A percentile compares a stretch with the other conserved stretches of the same genome.
Evolutionary conservation across 73 alveolate species (phyloP).

Genomic region (Paramecium pentaurelia): DNA sequence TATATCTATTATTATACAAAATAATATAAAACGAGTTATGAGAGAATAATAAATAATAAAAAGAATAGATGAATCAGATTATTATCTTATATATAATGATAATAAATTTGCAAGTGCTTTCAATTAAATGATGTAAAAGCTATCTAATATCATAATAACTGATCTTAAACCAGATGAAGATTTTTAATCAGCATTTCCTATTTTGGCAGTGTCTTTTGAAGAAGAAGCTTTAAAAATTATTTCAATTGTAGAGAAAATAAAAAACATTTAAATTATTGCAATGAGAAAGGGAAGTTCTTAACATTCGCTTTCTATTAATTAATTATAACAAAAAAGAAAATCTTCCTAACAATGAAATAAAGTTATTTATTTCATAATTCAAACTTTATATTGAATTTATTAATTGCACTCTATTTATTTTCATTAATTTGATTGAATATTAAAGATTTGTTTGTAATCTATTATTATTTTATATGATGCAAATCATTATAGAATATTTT

Average conservation of each 20-base stretch:
- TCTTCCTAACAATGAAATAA: neutral
- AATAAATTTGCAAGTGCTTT: neutral
- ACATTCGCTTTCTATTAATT: neutral
- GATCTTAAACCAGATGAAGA: conserved; percentile 31
- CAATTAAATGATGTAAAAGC: neutral
- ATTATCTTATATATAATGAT: conserved; percentile 16
- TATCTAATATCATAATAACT: neutral
- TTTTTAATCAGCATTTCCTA: conserved; percentile 4
- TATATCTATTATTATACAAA: neutral
- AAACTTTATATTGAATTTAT: neutral
- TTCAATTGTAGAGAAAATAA: neutral
- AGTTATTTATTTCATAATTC: neutral
- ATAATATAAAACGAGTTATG: neutral
- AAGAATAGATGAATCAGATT: conserved; percentile 25
- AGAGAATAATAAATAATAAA: neutral
- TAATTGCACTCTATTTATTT: neutral
- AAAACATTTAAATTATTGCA: neutral
- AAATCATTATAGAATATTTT: neutral
- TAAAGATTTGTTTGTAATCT: neutral
- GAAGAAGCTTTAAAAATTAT: neutral
- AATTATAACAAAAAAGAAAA: neutral
- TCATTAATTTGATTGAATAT: neutral
- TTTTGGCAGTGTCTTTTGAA: neutral
- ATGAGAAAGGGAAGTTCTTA: neutral
- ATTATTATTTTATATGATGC: neutral